These are phyloP conservation scores for Termitomyces sp. DNA, from an alignment of 768 basidiomycete genomes.

Conservation along the genomic window DNA sequence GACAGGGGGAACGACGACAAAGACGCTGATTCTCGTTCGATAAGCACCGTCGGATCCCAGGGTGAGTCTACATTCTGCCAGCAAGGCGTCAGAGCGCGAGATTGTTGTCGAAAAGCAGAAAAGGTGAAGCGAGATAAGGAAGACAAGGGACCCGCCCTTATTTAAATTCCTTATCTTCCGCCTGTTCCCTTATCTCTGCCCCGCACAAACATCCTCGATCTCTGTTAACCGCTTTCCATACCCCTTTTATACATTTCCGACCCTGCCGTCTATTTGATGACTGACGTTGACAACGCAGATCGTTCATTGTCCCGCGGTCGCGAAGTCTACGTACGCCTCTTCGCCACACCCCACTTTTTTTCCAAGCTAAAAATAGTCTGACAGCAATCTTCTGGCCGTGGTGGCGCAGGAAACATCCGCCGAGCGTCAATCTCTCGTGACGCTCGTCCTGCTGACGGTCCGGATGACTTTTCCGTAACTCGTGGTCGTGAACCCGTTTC, in stretches of 20 bases:
- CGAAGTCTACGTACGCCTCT: slow-evolving; percentile 46
- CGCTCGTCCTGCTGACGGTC: slow-evolving; percentile 30
- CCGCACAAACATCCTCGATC: background rate
- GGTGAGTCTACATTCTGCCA: background rate
- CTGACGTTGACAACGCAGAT: slow-evolving; percentile 17
- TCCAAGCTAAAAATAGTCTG: background rate
- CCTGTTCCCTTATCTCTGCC: background rate
- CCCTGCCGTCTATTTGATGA: background rate
- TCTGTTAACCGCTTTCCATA: background rate
- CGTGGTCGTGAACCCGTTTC: slow-evolving; percentile 56
- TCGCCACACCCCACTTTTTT: background rate
- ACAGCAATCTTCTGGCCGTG: slow-evolving; percentile 59
- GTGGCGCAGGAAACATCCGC: slow-evolving; percentile 69
- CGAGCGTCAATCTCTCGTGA: slow-evolving; percentile 44
- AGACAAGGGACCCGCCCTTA: background rate
- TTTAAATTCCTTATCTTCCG: slow-evolving; percentile 1
- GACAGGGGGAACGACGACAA: slow-evolving; percentile 5
- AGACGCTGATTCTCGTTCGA: slow-evolving; percentile 4
- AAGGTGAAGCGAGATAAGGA: slow-evolving; percentile 3
- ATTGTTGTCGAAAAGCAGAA: background rate
- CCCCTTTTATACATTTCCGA: slow-evolving; percentile 1
- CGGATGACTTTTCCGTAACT: slow-evolving; percentile 50
- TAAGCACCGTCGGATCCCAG: slow-evolving; percentile 4
- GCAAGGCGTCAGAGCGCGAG: background rate
- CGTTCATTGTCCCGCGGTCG: slow-evolving; percentile 58